Evolutionary conservation across 108 stramenopile species (phyloP).

Genomic region (Bacterosira constricta): DNA sequence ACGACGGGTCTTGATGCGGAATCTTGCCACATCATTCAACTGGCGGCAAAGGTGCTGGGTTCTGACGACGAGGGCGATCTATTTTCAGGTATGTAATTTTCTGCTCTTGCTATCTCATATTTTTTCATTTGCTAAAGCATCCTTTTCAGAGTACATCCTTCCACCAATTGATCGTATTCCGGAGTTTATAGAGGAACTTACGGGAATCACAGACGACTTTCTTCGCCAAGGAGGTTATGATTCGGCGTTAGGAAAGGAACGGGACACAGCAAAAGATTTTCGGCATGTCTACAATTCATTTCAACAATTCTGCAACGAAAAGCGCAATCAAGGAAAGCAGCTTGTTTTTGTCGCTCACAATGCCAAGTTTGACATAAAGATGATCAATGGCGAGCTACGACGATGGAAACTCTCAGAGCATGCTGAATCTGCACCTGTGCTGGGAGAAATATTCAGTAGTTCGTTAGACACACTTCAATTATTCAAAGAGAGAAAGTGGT

Average conservation of each 20-base stretch:
- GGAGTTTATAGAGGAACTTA: slow-evolving; percentile 25
- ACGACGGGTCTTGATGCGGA: slow-evolving; percentile 28
- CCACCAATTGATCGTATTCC: slow-evolving; percentile 37
- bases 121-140: no score
- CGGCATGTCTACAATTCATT: slow-evolving; percentile 23
- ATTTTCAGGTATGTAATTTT: slow-evolving; percentile 22
- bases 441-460: slow-evolving; percentile 22
- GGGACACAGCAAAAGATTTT: slow-evolving; percentile 20
- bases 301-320: slow-evolving; percentile 25
- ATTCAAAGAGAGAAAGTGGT: slow-evolving; percentile 18
- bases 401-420: slow-evolving; percentile 18
- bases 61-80: slow-evolving; percentile 24
- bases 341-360: slow-evolving; percentile 32
- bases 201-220: slow-evolving; percentile 38
- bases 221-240: slow-evolving; percentile 32
- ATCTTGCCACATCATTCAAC: slow-evolving; percentile 40
- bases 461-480: slow-evolving; percentile 37
- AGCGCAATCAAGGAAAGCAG: slow-evolving; percentile 12
- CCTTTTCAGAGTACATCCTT: slow-evolving; percentile 45
- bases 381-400: slow-evolving; percentile 38
- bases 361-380: slow-evolving; percentile 30
- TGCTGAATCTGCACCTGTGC: neutral
- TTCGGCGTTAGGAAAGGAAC: neutral
- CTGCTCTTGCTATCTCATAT: neutral
- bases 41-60: slow-evolving; percentile 41